phyloP scores from a whole-genome alignment of 768 basidiomycete genomes.

The Kwoniella bestiolae region DNA sequence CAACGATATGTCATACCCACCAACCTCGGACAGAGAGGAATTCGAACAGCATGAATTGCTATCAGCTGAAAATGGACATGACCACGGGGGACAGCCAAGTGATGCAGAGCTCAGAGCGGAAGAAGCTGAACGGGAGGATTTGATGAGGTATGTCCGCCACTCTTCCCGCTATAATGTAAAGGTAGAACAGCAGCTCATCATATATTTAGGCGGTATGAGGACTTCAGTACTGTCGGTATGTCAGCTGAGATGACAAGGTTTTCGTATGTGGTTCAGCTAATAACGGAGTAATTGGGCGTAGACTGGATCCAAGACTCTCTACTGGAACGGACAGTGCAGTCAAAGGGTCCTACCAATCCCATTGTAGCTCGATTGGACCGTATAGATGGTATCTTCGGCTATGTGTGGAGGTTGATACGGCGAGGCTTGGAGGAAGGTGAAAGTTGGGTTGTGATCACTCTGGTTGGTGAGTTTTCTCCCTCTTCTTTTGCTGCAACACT shows the following conservation, averaged over 20 bases:
- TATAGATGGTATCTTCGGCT: slow-evolving; percentile 49
- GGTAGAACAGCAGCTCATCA: no score
- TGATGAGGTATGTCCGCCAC: slow-evolving; percentile 30
- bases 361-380: slow-evolving; percentile 55
- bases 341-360: slow-evolving; percentile 49
- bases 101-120: slow-evolving; percentile 6
- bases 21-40: slow-evolving; percentile 13
- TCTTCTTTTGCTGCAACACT: no score
- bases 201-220: slow-evolving; percentile 77
- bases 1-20: slow-evolving; percentile 42
- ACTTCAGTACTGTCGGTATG: slow-evolving; percentile 91
- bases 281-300: slow-evolving; percentile 58
- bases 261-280: slow-evolving; percentile 6
- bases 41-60: slow-evolving; percentile 18
- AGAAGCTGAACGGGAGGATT: slow-evolving; percentile 27
- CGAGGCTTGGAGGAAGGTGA: slow-evolving; percentile 72
- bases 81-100: background rate
- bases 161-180: background rate
- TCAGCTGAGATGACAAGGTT: slow-evolving; percentile 25
- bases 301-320: slow-evolving; percentile 98
- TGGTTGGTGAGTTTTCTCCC: slow-evolving; percentile 72
- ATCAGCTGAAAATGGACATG: slow-evolving; percentile 4
- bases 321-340: slow-evolving; percentile 78
- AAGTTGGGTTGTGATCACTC: slow-evolving; percentile 87
- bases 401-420: slow-evolving; percentile 67